Evolutionary conservation across 164 flowering plant species (phyloP), one percentile per base, ranked within the genome.

Genomic region (Chloranthus sessilifolius): DNA sequence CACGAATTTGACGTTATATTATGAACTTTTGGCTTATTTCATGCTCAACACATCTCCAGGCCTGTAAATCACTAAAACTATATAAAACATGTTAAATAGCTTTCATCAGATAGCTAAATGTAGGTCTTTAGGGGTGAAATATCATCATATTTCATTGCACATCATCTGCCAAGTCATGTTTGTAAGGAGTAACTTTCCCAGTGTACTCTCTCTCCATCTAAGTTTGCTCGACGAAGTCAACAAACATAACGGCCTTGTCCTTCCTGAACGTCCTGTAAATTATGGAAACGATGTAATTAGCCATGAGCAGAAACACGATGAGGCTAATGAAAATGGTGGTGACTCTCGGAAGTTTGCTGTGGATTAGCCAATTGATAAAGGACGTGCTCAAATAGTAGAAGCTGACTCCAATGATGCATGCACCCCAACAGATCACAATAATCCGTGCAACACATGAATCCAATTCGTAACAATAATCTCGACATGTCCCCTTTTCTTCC

Each of bases 261-360:
- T 86, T 88, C 17, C 96, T 53, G 25, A 86, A 73, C 24, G 75
- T 78, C 0, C 86, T 64, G 55, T 92, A 88, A 40, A 84, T 57
- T 5, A 84, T 67, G 0, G 89, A 53, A 0, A 79, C 5, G 2
- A 88, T 28, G 41, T 92, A 88, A 24, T 73, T 24, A 3, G 71
- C 92, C 85, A 88, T 86, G 2, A 82, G 35, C 0, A 95, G 97
- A 43, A 88, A 88, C 33, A 86, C 95, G 7, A 74, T 0, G n/a
- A 88, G 61, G 15, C 99, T 92, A 5, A 82, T 64, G 44, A 92
- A 79, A 11, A 86, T 79, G 36, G 76, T 82, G 4, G 66, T 91
- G 1, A 77, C 76, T 55, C 68, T 80, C 2, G 82, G 89, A 1
- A 85, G 52, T 19, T 15, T 33, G 56, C 72, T 88, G 67, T 86